Evolutionary conservation across 2,329 filamentous ascomycete species (phyloP).

Genomic region (Mariannaea elegans): DNA sequence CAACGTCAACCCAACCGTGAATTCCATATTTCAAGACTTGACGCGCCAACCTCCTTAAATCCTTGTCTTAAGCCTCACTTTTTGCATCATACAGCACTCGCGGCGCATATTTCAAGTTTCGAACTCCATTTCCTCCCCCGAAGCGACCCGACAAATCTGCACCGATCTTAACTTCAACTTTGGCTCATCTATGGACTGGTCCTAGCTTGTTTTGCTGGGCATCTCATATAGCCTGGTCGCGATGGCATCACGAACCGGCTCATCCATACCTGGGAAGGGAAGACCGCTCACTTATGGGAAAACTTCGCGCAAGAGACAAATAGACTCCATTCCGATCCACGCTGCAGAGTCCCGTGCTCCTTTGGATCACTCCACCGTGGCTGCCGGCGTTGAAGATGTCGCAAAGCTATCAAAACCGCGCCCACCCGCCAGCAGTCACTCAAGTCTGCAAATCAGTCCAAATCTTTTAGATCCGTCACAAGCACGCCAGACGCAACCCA

Average conservation of each 20-base stretch:
- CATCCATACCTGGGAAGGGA: slow-evolving; percentile 34
- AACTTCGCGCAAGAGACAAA: slow-evolving; percentile 35
- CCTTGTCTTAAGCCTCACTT: slow-evolving; percentile 3
- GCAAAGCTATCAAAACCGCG: slow-evolving; percentile 28
- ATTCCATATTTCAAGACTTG: not conserved
- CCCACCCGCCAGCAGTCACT: slow-evolving; percentile 25
- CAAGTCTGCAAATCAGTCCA: slow-evolving; percentile 5
- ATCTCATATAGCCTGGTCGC: slow-evolving; percentile 15
- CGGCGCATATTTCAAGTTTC: too few species aligned
- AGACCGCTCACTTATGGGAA: slow-evolving; percentile 42
- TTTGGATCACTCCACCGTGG: slow-evolving; percentile 17
- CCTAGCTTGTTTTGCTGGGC: slow-evolving; percentile 12
- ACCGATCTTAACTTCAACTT: not conserved
- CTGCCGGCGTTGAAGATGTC: slow-evolving; percentile 11
- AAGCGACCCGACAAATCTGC: slow-evolving; percentile 2
- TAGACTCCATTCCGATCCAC: slow-evolving; percentile 34
- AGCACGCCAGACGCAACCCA: slow-evolving; percentile 16
- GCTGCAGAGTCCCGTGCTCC: slow-evolving; percentile 27
- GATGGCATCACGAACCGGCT: slow-evolving; percentile 33
- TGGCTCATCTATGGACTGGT: slow-evolving; percentile 22
- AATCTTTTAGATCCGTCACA: slow-evolving; percentile 10
- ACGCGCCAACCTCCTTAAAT: slow-evolving; percentile 9
- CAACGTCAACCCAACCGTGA: slow-evolving; percentile 13
- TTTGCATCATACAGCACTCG: not conserved
- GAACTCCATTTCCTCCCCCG: not conserved